These are phyloP conservation scores for Penicillium sclerotigenum DNA, from an alignment of 2,329 filamentous ascomycete genomes.

Conservation along the genomic window DNA sequence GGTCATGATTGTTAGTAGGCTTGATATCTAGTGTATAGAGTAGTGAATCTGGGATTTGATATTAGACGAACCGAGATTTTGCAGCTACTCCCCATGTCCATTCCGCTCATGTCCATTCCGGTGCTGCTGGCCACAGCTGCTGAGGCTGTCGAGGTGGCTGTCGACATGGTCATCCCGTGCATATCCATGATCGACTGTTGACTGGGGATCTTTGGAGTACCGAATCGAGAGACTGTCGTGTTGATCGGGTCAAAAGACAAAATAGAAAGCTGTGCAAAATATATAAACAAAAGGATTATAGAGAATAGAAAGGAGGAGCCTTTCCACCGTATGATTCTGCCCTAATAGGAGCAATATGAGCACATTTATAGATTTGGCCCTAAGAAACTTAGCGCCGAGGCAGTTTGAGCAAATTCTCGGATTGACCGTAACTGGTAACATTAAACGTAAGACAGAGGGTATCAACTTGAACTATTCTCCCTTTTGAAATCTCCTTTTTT, in stretches of 20 bases:
- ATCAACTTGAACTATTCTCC: conserved; percentile 5
- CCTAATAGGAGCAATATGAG: background rate
- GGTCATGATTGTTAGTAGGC: background rate
- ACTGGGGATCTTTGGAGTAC: background rate
- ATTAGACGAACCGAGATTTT: conserved; percentile 4
- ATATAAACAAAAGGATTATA: background rate
- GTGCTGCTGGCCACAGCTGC: background rate
- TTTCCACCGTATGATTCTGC: background rate
- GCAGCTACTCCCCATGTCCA: background rate
- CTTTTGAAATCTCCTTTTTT: background rate
- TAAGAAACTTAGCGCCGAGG: background rate
- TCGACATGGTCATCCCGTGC: conserved; percentile 1
- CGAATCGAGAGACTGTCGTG: background rate
- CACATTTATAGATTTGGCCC: conserved; percentile 1
- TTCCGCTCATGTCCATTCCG: background rate
- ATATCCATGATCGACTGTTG: background rate
- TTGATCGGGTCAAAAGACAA: background rate
- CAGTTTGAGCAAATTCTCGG: conserved; percentile 8
- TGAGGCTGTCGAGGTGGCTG: background rate
- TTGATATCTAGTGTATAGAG: background rate
- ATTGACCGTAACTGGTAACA: background rate
- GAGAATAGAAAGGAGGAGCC: background rate
- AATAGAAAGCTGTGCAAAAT: background rate
- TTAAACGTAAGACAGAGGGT: conserved; percentile 7
- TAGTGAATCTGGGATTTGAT: background rate